Conservation (phyloP, 768 basidiomycete species). For the Suillus hirtellus region DNA sequence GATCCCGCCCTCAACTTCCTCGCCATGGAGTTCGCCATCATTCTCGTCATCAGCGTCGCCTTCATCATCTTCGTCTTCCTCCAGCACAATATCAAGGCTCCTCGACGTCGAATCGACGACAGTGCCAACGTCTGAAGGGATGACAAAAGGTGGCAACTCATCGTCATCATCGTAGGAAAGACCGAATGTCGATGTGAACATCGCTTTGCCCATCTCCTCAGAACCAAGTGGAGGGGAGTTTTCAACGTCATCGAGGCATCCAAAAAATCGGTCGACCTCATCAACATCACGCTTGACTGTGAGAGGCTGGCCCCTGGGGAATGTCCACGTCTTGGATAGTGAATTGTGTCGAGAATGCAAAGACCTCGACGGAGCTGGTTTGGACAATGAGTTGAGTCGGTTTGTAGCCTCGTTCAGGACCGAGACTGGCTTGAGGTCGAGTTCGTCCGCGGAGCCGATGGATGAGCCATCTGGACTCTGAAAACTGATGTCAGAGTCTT, state of each 20-base stretch:
- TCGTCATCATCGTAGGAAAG: conserved; percentile 43
- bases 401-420: conserved; percentile 20
- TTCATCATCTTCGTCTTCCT: conserved; percentile 38
- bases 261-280: conserved; percentile 78
- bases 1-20: conserved; percentile 64
- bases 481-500: conserved; percentile 53
- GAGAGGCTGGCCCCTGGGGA: conserved; percentile 42
- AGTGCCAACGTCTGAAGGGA: conserved; percentile 48
- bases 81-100: conserved; percentile 41
- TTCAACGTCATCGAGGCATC: conserved; percentile 57
- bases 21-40: conserved; percentile 57
- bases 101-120: conserved; percentile 32
- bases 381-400: conserved; percentile 9
- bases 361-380: conserved; percentile 18
- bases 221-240: conserved; percentile 47
- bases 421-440: conserved; percentile 23
- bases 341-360: conserved; percentile 40
- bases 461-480: conserved; percentile 50
- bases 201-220: conserved; percentile 55
- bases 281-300: conserved; percentile 33
- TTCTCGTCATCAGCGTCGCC: conserved; percentile 35
- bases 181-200: conserved; percentile 58
- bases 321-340: conserved; percentile 71
- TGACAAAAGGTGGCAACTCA: conserved; percentile 47
- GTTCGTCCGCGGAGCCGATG: conserved; percentile 54